phyloP scores from a whole-genome alignment of 1,284 basidiomycete species.

The Cronartium quercuum region DNA sequence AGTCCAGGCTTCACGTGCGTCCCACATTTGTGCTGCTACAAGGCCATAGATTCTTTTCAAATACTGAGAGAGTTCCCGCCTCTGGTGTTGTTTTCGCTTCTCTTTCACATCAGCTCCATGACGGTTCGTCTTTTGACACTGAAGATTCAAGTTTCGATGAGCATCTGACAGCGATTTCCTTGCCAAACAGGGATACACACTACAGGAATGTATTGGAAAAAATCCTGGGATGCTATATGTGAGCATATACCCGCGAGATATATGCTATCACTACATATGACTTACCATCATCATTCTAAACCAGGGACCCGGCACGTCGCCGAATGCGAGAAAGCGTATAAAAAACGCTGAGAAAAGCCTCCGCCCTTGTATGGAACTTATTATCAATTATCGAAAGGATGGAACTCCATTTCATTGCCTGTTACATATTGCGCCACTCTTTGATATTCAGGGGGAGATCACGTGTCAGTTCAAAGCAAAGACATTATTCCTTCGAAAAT shows the following conservation, averaged over 20 bases:
- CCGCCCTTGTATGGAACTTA: conserved; percentile 40
- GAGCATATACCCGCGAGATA: conserved; percentile 5
- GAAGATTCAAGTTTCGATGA: neutral
- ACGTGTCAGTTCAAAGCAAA: neutral
- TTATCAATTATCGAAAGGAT: conserved; percentile 44
- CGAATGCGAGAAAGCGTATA: neutral
- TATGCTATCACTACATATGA: neutral
- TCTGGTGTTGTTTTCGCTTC: neutral
- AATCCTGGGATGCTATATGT: conserved; percentile 43
- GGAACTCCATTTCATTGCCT: conserved; percentile 44
- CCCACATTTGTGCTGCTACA: neutral
- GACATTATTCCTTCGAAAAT: too few relatives aligned
- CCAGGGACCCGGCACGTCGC: neutral
- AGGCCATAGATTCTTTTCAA: too few relatives aligned
- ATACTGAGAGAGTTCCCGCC: too few relatives aligned
- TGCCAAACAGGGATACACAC: conserved; percentile 44
- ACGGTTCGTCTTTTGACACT: neutral
- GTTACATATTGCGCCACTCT: conserved; percentile 44
- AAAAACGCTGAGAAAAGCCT: neutral
- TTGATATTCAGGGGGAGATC: conserved; percentile 41
- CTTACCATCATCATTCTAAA: too few relatives aligned
- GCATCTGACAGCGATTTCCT: neutral
- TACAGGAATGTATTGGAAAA: conserved; percentile 44
- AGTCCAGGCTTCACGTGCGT: conserved; percentile 27
- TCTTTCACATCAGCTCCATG: neutral